Conservation (phyloP, 1,284 basidiomycete species). For the Trichosporon ovoides region DNA sequence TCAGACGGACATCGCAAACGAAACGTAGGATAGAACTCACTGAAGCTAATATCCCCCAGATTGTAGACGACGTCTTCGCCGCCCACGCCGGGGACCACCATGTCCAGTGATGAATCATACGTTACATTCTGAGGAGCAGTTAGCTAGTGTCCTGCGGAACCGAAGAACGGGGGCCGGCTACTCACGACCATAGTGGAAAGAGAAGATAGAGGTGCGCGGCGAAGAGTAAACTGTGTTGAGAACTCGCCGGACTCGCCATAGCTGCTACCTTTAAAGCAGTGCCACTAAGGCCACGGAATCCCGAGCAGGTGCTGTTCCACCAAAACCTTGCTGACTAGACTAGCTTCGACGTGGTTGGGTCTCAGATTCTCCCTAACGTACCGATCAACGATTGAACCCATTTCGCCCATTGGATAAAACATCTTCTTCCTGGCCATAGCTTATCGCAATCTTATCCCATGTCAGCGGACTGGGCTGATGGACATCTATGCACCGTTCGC, state of each 20-base stretch:
- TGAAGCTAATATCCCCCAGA: slow-evolving; percentile 55
- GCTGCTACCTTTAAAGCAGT: too few relatives aligned
- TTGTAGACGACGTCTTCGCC: slow-evolving; percentile 49
- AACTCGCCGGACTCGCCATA: too few relatives aligned
- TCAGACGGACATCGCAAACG: background rate
- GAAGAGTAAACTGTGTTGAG: too few relatives aligned
- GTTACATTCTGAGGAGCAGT: slow-evolving; percentile 33
- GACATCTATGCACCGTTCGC: background rate
- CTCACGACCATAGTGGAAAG: background rate
- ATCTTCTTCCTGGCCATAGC: background rate
- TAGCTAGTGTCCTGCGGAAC: background rate
- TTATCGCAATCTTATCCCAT: background rate
- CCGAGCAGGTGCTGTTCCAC: too few relatives aligned
- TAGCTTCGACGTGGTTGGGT: background rate
- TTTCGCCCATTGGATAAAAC: background rate
- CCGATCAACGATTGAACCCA: background rate
- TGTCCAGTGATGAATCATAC: slow-evolving; percentile 39
- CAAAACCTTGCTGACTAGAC: background rate
- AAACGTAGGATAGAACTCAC: slow-evolving; percentile 33
- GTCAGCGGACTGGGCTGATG: background rate
- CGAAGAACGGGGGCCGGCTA: background rate
- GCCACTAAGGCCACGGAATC: too few relatives aligned
- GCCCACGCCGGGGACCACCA: slow-evolving; percentile 46
- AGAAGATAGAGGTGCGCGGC: background rate
- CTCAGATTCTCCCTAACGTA: background rate